Conservation (phyloP, 768 basidiomycete species). For the Boletus reticulatus region DNA sequence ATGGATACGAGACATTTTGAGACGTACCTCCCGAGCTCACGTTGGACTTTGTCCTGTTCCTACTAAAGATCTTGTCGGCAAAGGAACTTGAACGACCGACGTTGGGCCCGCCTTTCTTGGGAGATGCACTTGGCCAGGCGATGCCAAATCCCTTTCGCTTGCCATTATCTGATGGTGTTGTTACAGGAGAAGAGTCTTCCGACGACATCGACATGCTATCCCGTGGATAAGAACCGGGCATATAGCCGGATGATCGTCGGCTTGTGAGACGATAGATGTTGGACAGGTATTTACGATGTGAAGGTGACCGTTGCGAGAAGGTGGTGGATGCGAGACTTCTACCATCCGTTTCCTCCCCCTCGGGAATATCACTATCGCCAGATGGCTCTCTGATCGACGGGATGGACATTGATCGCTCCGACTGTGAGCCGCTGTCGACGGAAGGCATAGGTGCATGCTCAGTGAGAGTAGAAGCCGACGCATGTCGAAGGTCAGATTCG, state of each 20-base stretch:
- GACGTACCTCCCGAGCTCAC: conserved; percentile 47
- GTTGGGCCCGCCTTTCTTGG: conserved; percentile 47
- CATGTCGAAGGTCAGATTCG: conserved; percentile 16
- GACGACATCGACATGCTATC: conserved; percentile 66
- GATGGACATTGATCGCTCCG: conserved; percentile 29
- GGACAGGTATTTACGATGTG: conserved; percentile 45
- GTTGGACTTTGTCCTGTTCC: conserved; percentile 53
- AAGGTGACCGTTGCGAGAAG: conserved; percentile 51
- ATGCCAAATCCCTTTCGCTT: conserved; percentile 33
- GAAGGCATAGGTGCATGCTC: conserved; percentile 16
- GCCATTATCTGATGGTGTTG: conserved; percentile 54
- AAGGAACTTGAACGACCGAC: conserved; percentile 55
- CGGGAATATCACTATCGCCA: conserved; percentile 20
- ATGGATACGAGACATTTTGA: not conserved
- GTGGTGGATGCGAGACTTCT: conserved; percentile 36
- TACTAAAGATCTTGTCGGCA: conserved; percentile 57
- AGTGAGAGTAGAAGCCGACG: conserved; percentile 22
- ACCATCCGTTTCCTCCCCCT: conserved; percentile 29
- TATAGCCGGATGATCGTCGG: conserved; percentile 37
- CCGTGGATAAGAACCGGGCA: conserved; percentile 46
- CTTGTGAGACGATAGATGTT: conserved; percentile 46
- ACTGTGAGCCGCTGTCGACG: conserved; percentile 20
- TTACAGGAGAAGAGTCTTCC: conserved; percentile 62
- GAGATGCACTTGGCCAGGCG: conserved; percentile 48
- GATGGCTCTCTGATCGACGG: conserved; percentile 30